A percentile compares a stretch with the other conserved stretches of the same genome.
Conservation (phyloP, 371 early-diverging fungal genomes). For the Mucor sp. region DNA sequence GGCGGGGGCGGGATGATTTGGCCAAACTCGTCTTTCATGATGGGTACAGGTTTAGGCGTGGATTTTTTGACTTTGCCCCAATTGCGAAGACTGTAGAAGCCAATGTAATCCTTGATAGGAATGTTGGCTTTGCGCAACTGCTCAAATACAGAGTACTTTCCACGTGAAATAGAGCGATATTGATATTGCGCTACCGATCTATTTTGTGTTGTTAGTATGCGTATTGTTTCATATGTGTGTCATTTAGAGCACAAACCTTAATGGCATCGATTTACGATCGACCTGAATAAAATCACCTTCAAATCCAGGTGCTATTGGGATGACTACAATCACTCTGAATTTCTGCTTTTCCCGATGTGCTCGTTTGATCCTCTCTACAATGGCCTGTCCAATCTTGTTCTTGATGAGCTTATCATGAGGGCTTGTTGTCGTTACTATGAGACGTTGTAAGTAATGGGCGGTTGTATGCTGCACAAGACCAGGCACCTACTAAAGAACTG, state of each 20-base stretch:
- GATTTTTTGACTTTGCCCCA: conserved; percentile 56
- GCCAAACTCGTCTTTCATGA: neutral
- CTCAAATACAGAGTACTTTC: conserved; percentile 70
- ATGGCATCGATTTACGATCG: conserved; percentile 42
- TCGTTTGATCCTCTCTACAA: conserved; percentile 77
- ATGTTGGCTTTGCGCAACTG: conserved; percentile 65
- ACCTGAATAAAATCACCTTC: conserved; percentile 75
- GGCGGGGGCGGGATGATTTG: neutral
- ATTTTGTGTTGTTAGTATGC: neutral
- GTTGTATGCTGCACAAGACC: too few species aligned
- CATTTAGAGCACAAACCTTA: conserved; percentile 25
- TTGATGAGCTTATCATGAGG: conserved; percentile 42
- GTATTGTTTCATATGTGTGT: neutral
- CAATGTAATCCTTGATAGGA: conserved; percentile 71
- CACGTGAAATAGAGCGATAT: conserved; percentile 78
- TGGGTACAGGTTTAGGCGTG: neutral
- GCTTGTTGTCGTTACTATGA: conserved; percentile 46
- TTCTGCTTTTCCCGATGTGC: conserved; percentile 69
- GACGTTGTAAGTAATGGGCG: neutral
- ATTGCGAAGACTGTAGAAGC: conserved; percentile 76
- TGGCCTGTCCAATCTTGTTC: conserved; percentile 58
- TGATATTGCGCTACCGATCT: conserved; percentile 78
- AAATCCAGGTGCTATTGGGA: conserved; percentile 91
- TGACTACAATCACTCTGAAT: conserved; percentile 84
- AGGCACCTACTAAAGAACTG: conserved; percentile 93